Evolutionary conservation across 352 stramenopile species (phyloP), one percentile per base, ranked within the genome.

Genomic region (Phytophthora pseudosyringae): DNA sequence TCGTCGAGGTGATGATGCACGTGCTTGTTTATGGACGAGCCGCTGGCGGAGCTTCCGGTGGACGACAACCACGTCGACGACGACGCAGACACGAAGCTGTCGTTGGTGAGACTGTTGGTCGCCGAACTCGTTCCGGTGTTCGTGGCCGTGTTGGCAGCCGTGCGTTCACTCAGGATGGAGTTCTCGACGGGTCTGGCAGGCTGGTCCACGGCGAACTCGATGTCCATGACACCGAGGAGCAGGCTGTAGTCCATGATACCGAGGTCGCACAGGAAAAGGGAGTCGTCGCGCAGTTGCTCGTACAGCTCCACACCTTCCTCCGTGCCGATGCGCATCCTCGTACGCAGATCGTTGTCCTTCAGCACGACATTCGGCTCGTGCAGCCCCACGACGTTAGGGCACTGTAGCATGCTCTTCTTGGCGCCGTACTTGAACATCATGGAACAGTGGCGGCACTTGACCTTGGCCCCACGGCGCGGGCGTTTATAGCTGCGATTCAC

Each of bases 201-300:
- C 26, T 86, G 78, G 35, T 94, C 88, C 32, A 94, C 86, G 5
- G 80, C 70, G 57, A 93, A 95, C 60, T 94, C 84, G 31, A 93
- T 89, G 55, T 94, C 84, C 51, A 89, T 83, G 21, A 97, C 84
- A 7, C 89, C 89, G 1, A 97, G 69, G n/a, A 97, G 65, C 15
- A 97, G 59, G 52, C 83, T 95, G 71, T 97, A 97, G 62, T 97
- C 90, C 90, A 97, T 97, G 58, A 97, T 96, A 4, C 88, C 88
- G 1, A 90, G 62, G 8, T 81, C 53, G 45, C 80, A 85, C 3
- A 97, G 60, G 48, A 97, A 95, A 1, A 85, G 41, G 31, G 83
- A 92, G 67, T 97, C 89, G 10, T 89, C 75, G 0, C 77, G 70
- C 38, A 97, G 48, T 31, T 90, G 72, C 26, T 91, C 77, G 48